phyloP scores from a whole-genome alignment of 371 early-diverging fungal genomes.

The Mucor indicus region DNA sequence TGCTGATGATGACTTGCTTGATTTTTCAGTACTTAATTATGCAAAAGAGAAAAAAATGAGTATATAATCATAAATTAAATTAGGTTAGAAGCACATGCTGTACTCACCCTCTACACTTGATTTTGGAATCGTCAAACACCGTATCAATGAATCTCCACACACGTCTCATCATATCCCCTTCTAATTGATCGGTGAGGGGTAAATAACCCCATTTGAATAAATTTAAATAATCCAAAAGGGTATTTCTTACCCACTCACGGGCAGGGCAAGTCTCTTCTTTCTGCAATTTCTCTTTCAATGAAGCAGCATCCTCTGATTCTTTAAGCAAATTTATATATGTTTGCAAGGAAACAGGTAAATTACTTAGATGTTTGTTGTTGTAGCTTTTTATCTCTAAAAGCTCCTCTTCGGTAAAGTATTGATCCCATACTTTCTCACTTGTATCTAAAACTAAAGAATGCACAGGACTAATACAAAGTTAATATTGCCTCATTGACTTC shows the following conservation, averaged over 20 bases:
- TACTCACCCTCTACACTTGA: conserved; percentile 17
- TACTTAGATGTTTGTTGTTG: not conserved
- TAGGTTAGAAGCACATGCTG: conserved; percentile 9
- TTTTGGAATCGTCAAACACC: conserved; percentile 15
- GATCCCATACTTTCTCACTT: conserved; percentile 9
- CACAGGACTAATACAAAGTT: conserved; percentile 14
- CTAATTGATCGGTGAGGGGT: conserved; percentile 14
- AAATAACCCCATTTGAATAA: conserved; percentile 21
- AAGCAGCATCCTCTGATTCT: conserved; percentile 2
- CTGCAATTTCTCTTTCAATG: conserved; percentile 7
- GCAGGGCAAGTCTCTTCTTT: conserved; percentile 11
- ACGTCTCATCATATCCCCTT: conserved; percentile 19
- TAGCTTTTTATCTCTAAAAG: conserved; percentile 10
- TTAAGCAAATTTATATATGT: conserved; percentile 10
- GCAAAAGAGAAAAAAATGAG: conserved; percentile 11
- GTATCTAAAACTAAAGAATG: conserved; percentile 19
- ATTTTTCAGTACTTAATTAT: conserved; percentile 17
- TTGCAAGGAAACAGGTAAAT: conserved; percentile 5
- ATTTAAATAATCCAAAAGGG: conserved; percentile 6
- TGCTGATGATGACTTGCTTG: conserved; percentile 17
- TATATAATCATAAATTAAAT: conserved; percentile 16
- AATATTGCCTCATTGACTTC: conserved; percentile 2
- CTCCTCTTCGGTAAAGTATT: conserved; percentile 13
- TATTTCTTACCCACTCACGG: conserved; percentile 18
- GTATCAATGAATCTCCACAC: conserved; percentile 16